These are phyloP conservation scores for Bipolaris cookei DNA, from an alignment of 2,329 filamentous ascomycete species.

Conservation along the genomic window DNA sequence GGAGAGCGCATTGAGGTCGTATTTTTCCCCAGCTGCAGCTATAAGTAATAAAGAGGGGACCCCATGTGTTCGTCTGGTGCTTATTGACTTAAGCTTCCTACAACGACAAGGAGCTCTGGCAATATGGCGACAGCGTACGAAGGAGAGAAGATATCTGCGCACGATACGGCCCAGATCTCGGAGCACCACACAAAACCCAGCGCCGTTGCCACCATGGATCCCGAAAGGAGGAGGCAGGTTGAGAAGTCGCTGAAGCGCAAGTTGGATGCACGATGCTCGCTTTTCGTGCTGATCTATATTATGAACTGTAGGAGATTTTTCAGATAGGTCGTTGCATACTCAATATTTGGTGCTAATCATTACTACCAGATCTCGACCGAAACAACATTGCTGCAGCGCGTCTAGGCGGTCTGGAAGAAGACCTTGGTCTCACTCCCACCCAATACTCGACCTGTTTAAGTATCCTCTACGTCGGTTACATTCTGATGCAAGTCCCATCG, in stretches of 20 bases:
- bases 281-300: constrained; percentile 48
- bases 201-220: constrained; percentile 35
- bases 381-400: constrained; percentile 48
- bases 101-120: background rate
- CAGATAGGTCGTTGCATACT: background rate
- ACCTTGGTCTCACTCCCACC: constrained; percentile 38
- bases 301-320: constrained; percentile 35
- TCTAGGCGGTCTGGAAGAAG: constrained; percentile 42
- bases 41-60: constrained; percentile 13
- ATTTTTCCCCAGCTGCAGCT: background rate
- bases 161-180: constrained; percentile 11
- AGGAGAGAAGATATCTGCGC: constrained; percentile 13
- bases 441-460: constrained; percentile 45
- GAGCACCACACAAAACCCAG: constrained; percentile 19
- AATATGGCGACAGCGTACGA: constrained; percentile 18
- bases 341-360: background rate
- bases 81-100: background rate
- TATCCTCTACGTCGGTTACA: constrained; percentile 36
- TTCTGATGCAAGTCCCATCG: constrained; percentile 45
- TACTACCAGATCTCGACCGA: constrained; percentile 17
- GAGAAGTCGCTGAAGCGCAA: constrained; percentile 47
- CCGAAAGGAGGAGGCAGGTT: constrained; percentile 38
- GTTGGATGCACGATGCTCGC: constrained; percentile 40
- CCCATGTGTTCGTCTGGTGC: background rate
- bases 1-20: constrained; percentile 1